Base-by-base conservation (phyloP, 805 yeast genomes). In the Tetrapisispora taiwanensis region DNA sequence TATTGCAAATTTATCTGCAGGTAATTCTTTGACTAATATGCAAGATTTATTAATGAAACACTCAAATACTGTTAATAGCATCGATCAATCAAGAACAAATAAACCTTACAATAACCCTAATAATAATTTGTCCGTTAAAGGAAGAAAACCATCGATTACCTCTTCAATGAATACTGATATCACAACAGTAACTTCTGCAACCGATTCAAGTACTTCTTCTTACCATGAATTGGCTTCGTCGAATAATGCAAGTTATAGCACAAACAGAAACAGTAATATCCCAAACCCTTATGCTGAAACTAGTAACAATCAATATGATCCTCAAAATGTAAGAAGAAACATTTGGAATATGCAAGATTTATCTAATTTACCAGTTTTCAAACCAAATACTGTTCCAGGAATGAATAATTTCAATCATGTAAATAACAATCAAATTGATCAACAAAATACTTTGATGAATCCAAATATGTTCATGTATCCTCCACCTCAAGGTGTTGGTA, bases 331-430 rank as follows among this genome's bases (percentile, higher is more conserved):
- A 3, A 30, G 39, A 22, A 49, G 48, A 30, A 54, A 51, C 31
- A 54, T 58, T 27, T 59, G 63, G 61, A 59, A 57, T 38, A 56
- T 52, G 10, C 56, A 58, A 6, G 42, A 47, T 24, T 56, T 51
- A 4, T 59, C 60, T 3, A 44, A 46, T 20, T 57, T 56, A 2
- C 62, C 61, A 8, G 50, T 58, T 10, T 60, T 60, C 30, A 53
- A 53, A 43, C 65, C 62, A 26, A 30, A 37, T 28, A 30, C 32
- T n/a, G 39, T 44, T n/a, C 34, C 24, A 13, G 38, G 41, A 22
- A 30, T 30, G 20, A 44, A 43, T 38, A 34, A 30, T 28, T 19
- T 24, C 8, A 41, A 27, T 31, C 19, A 39, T 39, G 30, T 22
- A 35, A 40, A 37, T 42, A 33, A 42, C 12, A 15, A 42, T 15